Conservation (phyloP, 768 basidiomycete genomes). For the Boletellus ananas region DNA sequence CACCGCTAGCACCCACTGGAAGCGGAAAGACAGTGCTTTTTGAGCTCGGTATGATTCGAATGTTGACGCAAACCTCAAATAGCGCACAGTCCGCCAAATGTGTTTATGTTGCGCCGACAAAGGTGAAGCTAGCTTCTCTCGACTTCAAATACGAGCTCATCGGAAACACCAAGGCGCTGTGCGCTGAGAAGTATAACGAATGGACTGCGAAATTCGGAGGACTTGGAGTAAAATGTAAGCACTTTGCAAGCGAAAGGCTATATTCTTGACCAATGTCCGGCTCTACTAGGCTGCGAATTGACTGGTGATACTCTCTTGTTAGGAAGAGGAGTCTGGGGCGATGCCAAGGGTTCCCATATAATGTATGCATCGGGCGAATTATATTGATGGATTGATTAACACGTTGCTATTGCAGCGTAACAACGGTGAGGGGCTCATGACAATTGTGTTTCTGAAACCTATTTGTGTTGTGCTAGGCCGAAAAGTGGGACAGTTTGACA, state of each 20-base stretch:
- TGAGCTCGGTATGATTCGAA: conserved; percentile 81
- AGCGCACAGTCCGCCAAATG: conserved; percentile 49
- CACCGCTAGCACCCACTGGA: conserved; percentile 78
- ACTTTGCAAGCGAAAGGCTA: not conserved
- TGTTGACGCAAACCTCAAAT: conserved; percentile 47
- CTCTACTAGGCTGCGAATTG: conserved; percentile 68
- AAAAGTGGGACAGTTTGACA: conserved; percentile 96
- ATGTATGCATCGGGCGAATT: conserved; percentile 50
- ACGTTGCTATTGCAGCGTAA: conserved; percentile 46
- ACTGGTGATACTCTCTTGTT: conserved; percentile 85
- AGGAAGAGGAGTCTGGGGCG: conserved; percentile 65
- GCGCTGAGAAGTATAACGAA: conserved; percentile 77
- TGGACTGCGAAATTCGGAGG: conserved; percentile 80
- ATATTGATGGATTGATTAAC: conserved; percentile 1
- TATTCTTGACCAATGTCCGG: not conserved
- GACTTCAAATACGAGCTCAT: not conserved
- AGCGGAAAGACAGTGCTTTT: conserved; percentile 96
- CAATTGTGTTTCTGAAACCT: not conserved
- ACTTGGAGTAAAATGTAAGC: conserved; percentile 71
- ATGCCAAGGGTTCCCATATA: conserved; percentile 70
- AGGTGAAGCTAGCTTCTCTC: conserved; percentile 41
- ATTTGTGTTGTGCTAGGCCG: conserved; percentile 50
- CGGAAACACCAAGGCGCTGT: conserved; percentile 61
- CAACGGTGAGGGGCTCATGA: conserved; percentile 52
- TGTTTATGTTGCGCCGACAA: conserved; percentile 92